A percentile compares a stretch with the other conserved stretches of the same genome.
phyloP scores from a whole-genome alignment of 805 yeast genomes.

The Zygosaccharomyces bailii region DNA sequence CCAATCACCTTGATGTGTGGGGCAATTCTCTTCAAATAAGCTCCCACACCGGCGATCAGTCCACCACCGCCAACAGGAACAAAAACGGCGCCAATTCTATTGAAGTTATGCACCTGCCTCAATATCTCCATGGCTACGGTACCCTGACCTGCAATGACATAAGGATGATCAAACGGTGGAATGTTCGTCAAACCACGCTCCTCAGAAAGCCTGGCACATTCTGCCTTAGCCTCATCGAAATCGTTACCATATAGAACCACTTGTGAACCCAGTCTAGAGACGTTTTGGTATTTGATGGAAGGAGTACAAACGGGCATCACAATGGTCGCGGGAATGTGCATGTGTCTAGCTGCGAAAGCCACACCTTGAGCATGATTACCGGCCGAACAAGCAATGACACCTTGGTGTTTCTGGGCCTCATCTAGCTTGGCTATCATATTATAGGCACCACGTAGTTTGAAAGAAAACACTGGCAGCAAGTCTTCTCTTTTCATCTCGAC shows the following conservation, averaged over 20 bases:
- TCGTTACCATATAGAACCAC: constrained; percentile 93
- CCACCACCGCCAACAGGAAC: constrained; percentile 98
- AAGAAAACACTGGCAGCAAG: constrained; percentile 88
- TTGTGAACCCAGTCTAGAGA: constrained; percentile 86
- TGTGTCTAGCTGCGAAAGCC: constrained; percentile 80
- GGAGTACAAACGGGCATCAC: constrained; percentile 99
- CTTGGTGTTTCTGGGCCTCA: constrained; percentile 55
- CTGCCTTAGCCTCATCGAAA: constrained; percentile 91
- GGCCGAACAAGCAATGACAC: constrained; percentile 97
- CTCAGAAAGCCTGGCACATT: constrained; percentile 68
- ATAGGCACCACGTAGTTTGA: constrained; percentile 96
- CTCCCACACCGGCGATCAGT: constrained; percentile 81
- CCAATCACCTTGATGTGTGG: constrained; percentile 97
- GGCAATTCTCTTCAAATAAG: constrained; percentile 89
- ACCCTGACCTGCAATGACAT: constrained; percentile 98
- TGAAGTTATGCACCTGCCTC: constrained; percentile 67
- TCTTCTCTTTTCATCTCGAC: constrained; percentile 88
- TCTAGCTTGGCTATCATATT: constrained; percentile 91
- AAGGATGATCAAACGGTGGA: constrained; percentile 99
- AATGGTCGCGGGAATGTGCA: constrained; percentile 90
- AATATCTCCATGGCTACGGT: constrained; percentile 91
- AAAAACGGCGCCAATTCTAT: constrained; percentile 79
- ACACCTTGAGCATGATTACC: constrained; percentile 99
- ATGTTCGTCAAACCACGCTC: constrained; percentile 78
- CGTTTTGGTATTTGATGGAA: constrained; percentile 87